A percentile compares a stretch with the other conserved stretches of the same genome.
Evolutionary conservation across 139 green algal species (phyloP).

Genomic region (Auxenochlorella protothecoides): DNA sequence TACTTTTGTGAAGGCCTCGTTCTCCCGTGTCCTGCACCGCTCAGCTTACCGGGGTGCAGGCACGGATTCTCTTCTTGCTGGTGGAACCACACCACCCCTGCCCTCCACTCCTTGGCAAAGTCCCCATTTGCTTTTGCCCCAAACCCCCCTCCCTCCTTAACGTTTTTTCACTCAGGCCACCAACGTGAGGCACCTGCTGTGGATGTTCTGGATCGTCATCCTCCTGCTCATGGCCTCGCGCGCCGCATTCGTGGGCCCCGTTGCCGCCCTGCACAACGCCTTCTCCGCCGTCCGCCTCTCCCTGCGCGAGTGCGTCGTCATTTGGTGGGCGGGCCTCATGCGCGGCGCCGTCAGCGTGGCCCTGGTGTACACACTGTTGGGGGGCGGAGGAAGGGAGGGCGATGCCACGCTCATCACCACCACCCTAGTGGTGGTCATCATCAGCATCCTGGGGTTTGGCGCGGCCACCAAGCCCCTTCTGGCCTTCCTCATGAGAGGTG

Average conservation of each 20-base stretch:
- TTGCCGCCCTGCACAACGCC: slow-evolving; percentile 36
- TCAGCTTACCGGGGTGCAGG: too few species aligned
- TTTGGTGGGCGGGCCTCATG: slow-evolving; percentile 72
- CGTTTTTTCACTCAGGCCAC: slow-evolving; percentile 21
- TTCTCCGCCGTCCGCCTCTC: slow-evolving; percentile 30
- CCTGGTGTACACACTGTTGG: slow-evolving; percentile 40
- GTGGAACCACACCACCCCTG: too few species aligned
- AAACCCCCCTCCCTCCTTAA: too few species aligned
- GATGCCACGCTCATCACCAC: slow-evolving; percentile 52
- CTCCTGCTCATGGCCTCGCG: slow-evolving; percentile 39
- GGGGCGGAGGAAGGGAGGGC: too few species aligned
- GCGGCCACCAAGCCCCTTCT: slow-evolving; percentile 61
- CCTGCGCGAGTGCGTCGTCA: slow-evolving; percentile 43
- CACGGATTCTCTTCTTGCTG: too few species aligned
- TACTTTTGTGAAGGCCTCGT: too few species aligned
- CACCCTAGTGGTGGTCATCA: slow-evolving; percentile 58
- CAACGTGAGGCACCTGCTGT: slow-evolving; percentile 31
- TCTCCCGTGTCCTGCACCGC: too few species aligned
- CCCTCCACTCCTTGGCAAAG: too few species aligned
- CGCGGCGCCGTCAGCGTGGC: slow-evolving; percentile 64
- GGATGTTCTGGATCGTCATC: slow-evolving; percentile 51
- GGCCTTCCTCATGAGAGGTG: slow-evolving; percentile 24
- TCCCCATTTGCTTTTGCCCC: too few species aligned
- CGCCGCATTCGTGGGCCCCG: slow-evolving; percentile 45
- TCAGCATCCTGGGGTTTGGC: slow-evolving; percentile 44